phyloP scores from a whole-genome alignment of 176 grass and related monocot species.

The Guadua angustifolia region DNA sequence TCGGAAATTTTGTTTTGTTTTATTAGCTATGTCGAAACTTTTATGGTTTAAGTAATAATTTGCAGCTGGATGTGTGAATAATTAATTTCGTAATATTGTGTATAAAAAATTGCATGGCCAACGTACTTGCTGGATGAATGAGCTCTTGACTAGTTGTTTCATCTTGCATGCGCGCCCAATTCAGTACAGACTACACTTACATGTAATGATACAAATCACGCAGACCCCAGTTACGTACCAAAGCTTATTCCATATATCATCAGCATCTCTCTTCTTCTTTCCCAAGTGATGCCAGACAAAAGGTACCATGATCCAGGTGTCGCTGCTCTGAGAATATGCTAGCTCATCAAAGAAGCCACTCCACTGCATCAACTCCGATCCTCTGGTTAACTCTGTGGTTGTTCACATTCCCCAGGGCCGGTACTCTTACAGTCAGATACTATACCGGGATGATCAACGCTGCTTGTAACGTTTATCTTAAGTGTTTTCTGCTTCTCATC shows the following conservation, averaged over 20 bases:
- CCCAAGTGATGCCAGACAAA: background rate
- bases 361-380: no score
- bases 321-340: no score
- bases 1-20: no score
- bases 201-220: background rate
- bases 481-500: conserved; percentile 53
- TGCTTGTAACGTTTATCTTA: conserved; percentile 49
- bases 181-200: background rate
- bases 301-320: background rate
- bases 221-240: background rate
- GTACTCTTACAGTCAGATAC: conserved; percentile 3
- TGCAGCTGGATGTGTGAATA: no score
- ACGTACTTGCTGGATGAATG: no score
- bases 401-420: conserved; percentile 8
- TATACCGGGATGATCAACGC: background rate
- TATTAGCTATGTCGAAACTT: no score
- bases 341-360: no score
- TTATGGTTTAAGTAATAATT: no score
- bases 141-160: no score
- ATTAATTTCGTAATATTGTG: no score
- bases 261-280: background rate
- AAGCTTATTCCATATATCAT: no score
- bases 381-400: conserved; percentile 32
- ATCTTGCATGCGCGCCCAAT: background rate
- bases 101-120: no score